phyloP scores from a whole-genome alignment of 306 rosid species.

The Fagus crenata region DNA sequence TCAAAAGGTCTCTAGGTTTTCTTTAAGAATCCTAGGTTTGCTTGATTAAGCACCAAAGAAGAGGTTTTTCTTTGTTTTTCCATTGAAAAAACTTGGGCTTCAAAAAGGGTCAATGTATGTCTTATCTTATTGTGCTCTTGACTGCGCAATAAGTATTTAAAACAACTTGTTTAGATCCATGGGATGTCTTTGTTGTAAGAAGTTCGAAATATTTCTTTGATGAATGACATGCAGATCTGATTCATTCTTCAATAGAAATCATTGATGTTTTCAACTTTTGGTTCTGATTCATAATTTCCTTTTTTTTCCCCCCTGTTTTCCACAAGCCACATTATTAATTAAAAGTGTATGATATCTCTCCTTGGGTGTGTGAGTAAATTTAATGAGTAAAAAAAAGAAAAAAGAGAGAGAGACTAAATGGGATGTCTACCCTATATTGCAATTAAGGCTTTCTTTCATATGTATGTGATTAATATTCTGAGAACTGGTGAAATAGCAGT shows the following conservation, averaged over 20 bases:
- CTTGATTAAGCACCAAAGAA: not conserved
- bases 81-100: not conserved
- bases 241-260: not conserved
- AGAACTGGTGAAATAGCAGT: constrained; percentile 19
- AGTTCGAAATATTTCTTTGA: not conserved
- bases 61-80: not conserved
- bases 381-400: not conserved
- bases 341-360: not conserved
- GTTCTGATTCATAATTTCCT: not conserved
- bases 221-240: constrained; percentile 7
- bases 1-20: not conserved
- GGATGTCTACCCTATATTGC: not conserved
- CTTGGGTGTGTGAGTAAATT: not conserved
- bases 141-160: not conserved
- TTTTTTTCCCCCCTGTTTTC: not conserved
- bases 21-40: not conserved
- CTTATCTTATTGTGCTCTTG: not conserved
- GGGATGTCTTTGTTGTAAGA: not conserved
- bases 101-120: not conserved
- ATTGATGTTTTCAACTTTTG: not conserved
- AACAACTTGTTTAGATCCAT: not conserved
- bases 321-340: not conserved
- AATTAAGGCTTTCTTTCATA: constrained; percentile 7
- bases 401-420: not conserved
- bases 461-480: constrained; percentile 9